Conservation (phyloP, 768 basidiomycete genomes). For the Collybia sordida region DNA sequence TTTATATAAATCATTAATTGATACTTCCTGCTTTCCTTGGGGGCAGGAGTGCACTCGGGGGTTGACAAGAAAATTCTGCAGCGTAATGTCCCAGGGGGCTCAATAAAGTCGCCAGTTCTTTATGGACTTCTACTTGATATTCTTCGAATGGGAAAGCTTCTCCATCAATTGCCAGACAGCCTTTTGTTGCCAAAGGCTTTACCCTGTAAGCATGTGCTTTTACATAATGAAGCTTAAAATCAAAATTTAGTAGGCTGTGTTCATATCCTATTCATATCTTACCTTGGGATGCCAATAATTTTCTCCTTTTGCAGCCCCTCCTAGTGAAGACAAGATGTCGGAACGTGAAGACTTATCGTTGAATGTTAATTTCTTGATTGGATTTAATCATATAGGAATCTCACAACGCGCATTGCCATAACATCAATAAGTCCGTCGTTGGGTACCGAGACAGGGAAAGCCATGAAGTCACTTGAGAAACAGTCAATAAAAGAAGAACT, state of each 20-base stretch:
- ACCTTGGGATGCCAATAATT: constrained; percentile 64
- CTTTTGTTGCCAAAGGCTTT: constrained; percentile 54
- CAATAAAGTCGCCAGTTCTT: constrained; percentile 61
- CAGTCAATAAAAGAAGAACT: background rate
- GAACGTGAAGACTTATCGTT: constrained; percentile 43
- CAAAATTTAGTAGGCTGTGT: background rate
- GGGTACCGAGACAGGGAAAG: constrained; percentile 80
- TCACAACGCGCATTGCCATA: constrained; percentile 60
- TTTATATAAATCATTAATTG: no score
- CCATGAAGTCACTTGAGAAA: constrained; percentile 63
- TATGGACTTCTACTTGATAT: constrained; percentile 76
- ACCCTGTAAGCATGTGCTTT: constrained; percentile 76
- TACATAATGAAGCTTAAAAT: constrained; percentile 60
- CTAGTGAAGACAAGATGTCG: constrained; percentile 52
- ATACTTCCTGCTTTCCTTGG: background rate
- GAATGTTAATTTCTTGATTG: background rate
- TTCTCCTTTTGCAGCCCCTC: constrained; percentile 61
- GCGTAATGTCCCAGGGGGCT: constrained; percentile 65
- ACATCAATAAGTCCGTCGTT: constrained; percentile 81
- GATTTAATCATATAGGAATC: constrained; percentile 14
- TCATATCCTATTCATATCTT: constrained; percentile 18
- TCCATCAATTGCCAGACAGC: constrained; percentile 72
- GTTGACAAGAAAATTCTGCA: constrained; percentile 43
- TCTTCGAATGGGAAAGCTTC: constrained; percentile 73
- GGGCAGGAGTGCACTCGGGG: background rate